Base-by-base conservation (phyloP, 495 filamentous ascomycete species). In the Penicillium arizonense region DNA sequence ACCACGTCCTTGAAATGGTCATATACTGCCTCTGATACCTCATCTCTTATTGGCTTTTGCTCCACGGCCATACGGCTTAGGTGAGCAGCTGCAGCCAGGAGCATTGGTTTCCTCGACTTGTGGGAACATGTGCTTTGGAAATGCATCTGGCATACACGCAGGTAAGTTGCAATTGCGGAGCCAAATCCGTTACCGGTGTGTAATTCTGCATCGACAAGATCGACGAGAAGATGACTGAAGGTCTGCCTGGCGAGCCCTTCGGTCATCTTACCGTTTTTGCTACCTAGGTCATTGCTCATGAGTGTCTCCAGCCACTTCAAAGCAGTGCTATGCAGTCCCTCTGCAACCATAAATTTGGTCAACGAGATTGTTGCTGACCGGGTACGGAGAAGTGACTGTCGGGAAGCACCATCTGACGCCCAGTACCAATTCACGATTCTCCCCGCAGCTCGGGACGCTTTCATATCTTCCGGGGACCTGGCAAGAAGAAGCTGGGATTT, bases 261-360 rank as follows among this genome's bases (percentile, higher is more conserved):
- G 3, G 61, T 47, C 18, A 75, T 53, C 5, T 41, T 47, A 21
- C 67, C 68, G 42, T 64, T 53, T 26, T 39, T 20, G 8, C 61
- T 66, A 9, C 70, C 68, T 13, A 72, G 11, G 21, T 75, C 59
- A 6, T 55, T 50, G n/a, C 35, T 55, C n/a, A 59, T 28, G 14
- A 76, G 45, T 64, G 71, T 64, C 14, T 44, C 57, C n/a, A 75
- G 47, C 68, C 72, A 76, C 12, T 51, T 42, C 35, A 70, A 56
- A 14, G 68, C 51, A 18, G 63, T 68, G 13, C 55, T 47, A 20
- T 75, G 69, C 36, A 73, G 50, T 6, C 63, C 65, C 45, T 77
- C 74, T 1, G 68, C 68, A 26, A 66, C 68, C 69, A 77, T 65
- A 18, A 75, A 75, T 28, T 75, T 75, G 41, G 67, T 32, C 12